These are phyloP conservation scores for Chlorella sorokiniana DNA, from an alignment of 139 green algal species.

Conservation along the genomic window DNA sequence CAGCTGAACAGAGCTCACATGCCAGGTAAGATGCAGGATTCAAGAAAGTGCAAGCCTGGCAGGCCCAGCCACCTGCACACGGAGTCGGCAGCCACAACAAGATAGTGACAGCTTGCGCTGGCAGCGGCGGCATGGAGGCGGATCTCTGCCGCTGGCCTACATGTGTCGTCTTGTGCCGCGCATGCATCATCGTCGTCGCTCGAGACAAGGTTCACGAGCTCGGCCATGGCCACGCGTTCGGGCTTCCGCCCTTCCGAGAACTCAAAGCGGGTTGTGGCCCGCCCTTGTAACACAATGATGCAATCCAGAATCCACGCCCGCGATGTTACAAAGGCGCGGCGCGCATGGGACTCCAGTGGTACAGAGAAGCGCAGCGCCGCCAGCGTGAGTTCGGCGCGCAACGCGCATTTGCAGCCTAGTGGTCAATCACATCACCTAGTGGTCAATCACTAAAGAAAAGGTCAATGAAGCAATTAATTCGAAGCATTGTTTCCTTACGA, in stretches of 20 bases:
- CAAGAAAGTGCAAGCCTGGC: not conserved
- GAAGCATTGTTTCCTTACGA: too few species aligned
- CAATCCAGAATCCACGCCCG: not conserved
- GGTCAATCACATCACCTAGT: too few species aligned
- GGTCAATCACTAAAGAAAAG: too few species aligned
- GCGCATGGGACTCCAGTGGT: too few species aligned
- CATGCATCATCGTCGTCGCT: not conserved
- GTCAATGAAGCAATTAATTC: too few species aligned
- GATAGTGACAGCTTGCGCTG: not conserved
- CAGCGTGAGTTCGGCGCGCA: too few species aligned
- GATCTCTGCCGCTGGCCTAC: too few species aligned
- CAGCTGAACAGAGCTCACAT: not conserved
- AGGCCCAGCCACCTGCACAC: not conserved
- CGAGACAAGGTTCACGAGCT: not conserved
- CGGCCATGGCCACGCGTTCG: not conserved
- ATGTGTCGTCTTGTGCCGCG: not conserved
- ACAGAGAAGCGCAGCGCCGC: too few species aligned
- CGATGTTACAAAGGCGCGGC: not conserved
- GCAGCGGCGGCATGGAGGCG: too few species aligned
- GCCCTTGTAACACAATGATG: not conserved
- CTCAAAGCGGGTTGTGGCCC: not conserved
- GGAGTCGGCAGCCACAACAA: not conserved
- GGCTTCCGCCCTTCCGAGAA: not conserved
- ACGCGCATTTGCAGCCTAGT: too few species aligned
- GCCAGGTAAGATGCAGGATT: not conserved